These are phyloP conservation scores for Taiozyma onychis DNA, from an alignment of 1,139 yeast genomes.

Conservation along the genomic window DNA sequence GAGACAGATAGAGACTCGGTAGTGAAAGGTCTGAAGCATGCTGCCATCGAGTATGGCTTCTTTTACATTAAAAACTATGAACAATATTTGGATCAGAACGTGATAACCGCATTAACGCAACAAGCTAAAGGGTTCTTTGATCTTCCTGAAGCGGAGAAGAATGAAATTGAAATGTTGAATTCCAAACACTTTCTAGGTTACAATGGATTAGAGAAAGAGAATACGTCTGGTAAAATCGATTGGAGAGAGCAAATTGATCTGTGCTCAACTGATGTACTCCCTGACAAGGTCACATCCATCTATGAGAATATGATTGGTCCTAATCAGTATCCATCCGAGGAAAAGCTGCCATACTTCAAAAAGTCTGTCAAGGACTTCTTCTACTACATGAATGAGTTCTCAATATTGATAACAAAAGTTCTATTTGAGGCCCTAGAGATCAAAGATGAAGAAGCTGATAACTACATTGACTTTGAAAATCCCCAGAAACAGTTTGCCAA, in stretches of 20 bases:
- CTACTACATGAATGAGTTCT: constrained; percentile 36
- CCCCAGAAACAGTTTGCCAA: constrained; percentile 34
- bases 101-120: constrained; percentile 34
- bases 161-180: constrained; percentile 45
- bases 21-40: constrained; percentile 39
- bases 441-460: constrained; percentile 26
- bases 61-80: constrained; percentile 39
- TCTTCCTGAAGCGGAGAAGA: constrained; percentile 41
- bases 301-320: constrained; percentile 55
- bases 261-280: constrained; percentile 35
- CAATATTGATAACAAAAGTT: constrained; percentile 27
- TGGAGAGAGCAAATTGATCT: constrained; percentile 61
- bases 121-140: constrained; percentile 41
- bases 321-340: constrained; percentile 47
- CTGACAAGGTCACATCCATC: constrained; percentile 33
- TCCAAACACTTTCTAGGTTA: constrained; percentile 63
- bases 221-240: constrained; percentile 47
- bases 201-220: constrained; percentile 32
- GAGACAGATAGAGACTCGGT: constrained; percentile 21
- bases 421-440: constrained; percentile 26
- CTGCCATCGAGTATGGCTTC: constrained; percentile 53
- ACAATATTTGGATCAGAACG: constrained; percentile 23
- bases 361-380: constrained; percentile 38
- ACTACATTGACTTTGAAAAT: constrained; percentile 33
- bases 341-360: constrained; percentile 41